A percentile compares a stretch with the other conserved stretches of the same genome.
Evolutionary conservation across 2,329 filamentous ascomycete genomes (phyloP).

Genomic region (Neofusicoccum kwambonambiense): DNA sequence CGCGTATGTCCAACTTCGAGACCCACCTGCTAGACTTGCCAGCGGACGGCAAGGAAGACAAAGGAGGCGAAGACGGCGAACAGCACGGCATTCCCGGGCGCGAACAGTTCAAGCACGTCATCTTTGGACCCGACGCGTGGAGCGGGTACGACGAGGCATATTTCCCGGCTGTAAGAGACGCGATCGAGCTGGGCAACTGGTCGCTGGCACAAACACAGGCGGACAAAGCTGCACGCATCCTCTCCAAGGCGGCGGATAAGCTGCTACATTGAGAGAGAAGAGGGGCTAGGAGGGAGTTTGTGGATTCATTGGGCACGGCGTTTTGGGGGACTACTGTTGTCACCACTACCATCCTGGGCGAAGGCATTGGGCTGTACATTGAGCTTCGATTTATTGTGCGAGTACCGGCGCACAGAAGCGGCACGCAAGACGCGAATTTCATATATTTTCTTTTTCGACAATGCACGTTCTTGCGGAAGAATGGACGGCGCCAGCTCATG

Average conservation of each 20-base stretch:
- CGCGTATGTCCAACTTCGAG: slow-evolving; percentile 77
- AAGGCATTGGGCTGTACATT: slow-evolving; percentile 10
- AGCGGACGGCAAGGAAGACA: slow-evolving; percentile 27
- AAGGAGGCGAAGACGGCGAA: slow-evolving; percentile 27
- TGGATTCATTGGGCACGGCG: not conserved
- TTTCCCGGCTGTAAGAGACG: slow-evolving; percentile 84
- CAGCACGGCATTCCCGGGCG: slow-evolving; percentile 72
- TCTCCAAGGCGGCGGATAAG: slow-evolving; percentile 55
- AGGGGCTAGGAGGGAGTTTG: not conserved
- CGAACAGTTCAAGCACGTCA: slow-evolving; percentile 88
- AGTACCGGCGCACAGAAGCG: not conserved
- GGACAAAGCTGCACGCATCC: slow-evolving; percentile 67
- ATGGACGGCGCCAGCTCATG: too few relatives aligned
- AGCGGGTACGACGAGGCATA: slow-evolving; percentile 65
- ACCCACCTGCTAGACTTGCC: slow-evolving; percentile 76
- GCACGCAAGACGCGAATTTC: not conserved
- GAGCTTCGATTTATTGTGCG: slow-evolving; percentile 3
- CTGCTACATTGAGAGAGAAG: slow-evolving; percentile 10
- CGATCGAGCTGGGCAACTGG: slow-evolving; percentile 72
- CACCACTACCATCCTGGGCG: not conserved
- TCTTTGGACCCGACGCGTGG: slow-evolving; percentile 83
- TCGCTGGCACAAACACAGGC: slow-evolving; percentile 64
- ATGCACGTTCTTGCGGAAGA: too few relatives aligned
- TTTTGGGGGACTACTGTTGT: not conserved
- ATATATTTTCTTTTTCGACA: not conserved